phyloP scores from a whole-genome alignment of 2,329 filamentous ascomycete genomes.

The Neocucurbitaria cava region DNA sequence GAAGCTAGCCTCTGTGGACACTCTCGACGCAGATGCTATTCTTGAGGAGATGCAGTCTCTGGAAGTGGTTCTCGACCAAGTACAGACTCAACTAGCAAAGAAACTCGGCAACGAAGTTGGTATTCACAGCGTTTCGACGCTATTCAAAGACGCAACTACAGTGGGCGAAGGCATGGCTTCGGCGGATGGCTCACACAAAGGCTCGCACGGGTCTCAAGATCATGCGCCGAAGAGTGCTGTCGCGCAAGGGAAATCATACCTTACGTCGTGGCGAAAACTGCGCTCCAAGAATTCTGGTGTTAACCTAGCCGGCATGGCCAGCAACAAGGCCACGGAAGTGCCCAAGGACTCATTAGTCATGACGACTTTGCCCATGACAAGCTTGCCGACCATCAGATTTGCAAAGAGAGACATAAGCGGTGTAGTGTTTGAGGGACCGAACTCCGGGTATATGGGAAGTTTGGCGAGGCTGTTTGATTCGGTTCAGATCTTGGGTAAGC shows the following conservation, averaged over 20 bases:
- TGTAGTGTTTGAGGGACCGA: conserved; percentile 79
- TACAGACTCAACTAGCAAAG: conserved; percentile 76
- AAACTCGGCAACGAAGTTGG: conserved; percentile 95
- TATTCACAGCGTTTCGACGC: conserved; percentile 71
- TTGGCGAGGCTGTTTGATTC: conserved; percentile 92
- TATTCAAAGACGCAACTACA: conserved; percentile 74
- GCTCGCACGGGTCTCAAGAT: conserved; percentile 39
- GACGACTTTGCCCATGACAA: conserved; percentile 67
- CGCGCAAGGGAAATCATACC: conserved; percentile 69
- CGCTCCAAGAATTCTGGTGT: conserved; percentile 83
- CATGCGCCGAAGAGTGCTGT: conserved; percentile 43
- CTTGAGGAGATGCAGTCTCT: conserved; percentile 93
- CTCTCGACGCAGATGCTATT: conserved; percentile 87
- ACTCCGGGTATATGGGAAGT: conserved; percentile 89
- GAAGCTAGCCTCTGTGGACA: conserved; percentile 84
- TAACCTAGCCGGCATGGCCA: conserved; percentile 57
- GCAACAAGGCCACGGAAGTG: conserved; percentile 33
- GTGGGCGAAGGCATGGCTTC: conserved; percentile 39
- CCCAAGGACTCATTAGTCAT: conserved; percentile 67
- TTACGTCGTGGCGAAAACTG: conserved; percentile 88
- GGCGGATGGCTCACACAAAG: conserved; percentile 33
- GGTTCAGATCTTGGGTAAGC: conserved; percentile 87
- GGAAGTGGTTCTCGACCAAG: conserved; percentile 84
- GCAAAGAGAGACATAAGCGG: conserved; percentile 74
- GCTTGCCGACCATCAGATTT: conserved; percentile 75